phyloP scores from a whole-genome alignment of 768 basidiomycete genomes.

The Rhizopogon sp. region DNA sequence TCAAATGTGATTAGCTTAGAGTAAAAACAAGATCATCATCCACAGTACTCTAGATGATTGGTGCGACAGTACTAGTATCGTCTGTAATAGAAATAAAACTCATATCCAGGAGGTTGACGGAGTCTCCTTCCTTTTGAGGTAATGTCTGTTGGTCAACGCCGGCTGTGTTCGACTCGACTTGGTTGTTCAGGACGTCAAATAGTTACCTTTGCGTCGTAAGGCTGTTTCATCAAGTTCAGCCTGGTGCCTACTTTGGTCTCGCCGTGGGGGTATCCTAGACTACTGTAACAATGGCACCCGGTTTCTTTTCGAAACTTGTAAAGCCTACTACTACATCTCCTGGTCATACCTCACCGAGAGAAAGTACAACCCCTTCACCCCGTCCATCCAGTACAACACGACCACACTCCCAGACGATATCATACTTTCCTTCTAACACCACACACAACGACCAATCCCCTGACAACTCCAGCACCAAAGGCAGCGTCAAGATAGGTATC shows the following conservation, averaged over 20 bases:
- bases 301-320: slow-evolving; percentile 27
- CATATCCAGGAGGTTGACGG: no score
- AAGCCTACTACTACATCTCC: slow-evolving; percentile 13
- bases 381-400: not conserved
- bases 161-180: no score
- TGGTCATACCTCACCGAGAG: not conserved
- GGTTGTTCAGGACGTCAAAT: no score
- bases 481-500: slow-evolving; percentile 26
- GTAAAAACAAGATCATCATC: no score
- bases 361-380: not conserved
- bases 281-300: slow-evolving; percentile 17
- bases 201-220: no score
- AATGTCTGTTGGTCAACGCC: no score
- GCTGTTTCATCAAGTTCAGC: not conserved
- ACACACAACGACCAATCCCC: not conserved
- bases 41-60: no score
- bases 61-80: no score
- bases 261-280: not conserved
- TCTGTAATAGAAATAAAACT: no score
- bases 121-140: no score
- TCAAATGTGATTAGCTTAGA: no score
- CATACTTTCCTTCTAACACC: slow-evolving; percentile 5
- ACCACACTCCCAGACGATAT: slow-evolving; percentile 8
- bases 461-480: slow-evolving; percentile 9
- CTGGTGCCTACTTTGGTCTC: not conserved